Conservation (phyloP, 2,329 filamentous ascomycete species). For the Botrytis cinerea region DNA sequence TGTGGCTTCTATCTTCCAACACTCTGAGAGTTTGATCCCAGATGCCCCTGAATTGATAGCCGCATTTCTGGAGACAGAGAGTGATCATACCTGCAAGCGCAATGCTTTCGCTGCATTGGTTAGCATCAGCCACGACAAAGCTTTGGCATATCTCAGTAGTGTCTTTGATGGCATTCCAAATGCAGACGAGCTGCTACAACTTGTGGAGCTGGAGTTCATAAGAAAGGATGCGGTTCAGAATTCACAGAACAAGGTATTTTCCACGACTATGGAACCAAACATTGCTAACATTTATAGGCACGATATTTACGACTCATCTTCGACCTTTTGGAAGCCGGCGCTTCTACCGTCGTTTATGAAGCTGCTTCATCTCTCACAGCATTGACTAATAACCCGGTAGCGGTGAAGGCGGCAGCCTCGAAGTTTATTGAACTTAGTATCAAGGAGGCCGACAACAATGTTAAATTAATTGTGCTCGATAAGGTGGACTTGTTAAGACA, state of each 20-base stretch:
- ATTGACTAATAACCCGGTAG: slow-evolving; percentile 93
- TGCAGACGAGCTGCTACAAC: slow-evolving; percentile 87
- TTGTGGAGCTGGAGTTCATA: slow-evolving; percentile 96
- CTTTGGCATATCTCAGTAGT: slow-evolving; percentile 80
- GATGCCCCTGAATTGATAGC: slow-evolving; percentile 92
- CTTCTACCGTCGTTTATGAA: slow-evolving; percentile 96
- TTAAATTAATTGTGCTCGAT: slow-evolving; percentile 96
- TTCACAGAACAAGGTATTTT: slow-evolving; percentile 80
- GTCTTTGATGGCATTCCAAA: slow-evolving; percentile 94
- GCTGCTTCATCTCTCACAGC: slow-evolving; percentile 92
- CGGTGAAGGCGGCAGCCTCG: slow-evolving; percentile 90
- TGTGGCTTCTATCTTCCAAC: slow-evolving; percentile 85
- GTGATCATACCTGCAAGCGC: slow-evolving; percentile 92
- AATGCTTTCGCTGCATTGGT: slow-evolving; percentile 93
- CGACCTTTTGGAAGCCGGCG: slow-evolving; percentile 87
- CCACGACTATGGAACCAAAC: not conserved
- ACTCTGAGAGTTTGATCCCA: slow-evolving; percentile 88
- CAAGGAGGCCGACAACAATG: slow-evolving; percentile 98
- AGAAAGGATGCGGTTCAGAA: slow-evolving; percentile 96
- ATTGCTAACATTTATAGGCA: slow-evolving; percentile 56
- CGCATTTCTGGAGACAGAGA: slow-evolving; percentile 86
- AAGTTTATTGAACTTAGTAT: slow-evolving; percentile 98
- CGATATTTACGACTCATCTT: slow-evolving; percentile 94
- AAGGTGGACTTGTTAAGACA: slow-evolving; percentile 84
- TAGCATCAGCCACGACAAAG: slow-evolving; percentile 91